These are phyloP conservation scores for Malassezia dermatis DNA, from an alignment of 1,284 basidiomycete genomes.

Conservation along the genomic window DNA sequence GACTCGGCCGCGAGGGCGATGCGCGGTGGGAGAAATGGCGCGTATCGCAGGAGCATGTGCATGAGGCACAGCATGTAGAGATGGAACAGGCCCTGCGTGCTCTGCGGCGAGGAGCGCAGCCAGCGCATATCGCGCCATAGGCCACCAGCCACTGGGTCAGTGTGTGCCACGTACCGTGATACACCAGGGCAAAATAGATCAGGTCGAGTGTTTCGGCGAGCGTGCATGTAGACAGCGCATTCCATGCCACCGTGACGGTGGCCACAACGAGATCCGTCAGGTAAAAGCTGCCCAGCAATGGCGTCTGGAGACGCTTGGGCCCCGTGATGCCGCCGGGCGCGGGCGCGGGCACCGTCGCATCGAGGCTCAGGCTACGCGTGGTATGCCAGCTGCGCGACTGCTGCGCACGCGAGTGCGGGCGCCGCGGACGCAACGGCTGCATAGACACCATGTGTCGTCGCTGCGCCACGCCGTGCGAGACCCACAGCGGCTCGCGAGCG, in stretches of 20 bases:
- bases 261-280: constrained; percentile 41
- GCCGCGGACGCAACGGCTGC: not conserved
- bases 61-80: constrained; percentile 3
- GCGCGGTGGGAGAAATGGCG: constrained; percentile 40
- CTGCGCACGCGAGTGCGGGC: constrained; percentile 4
- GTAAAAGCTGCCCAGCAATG: constrained; percentile 40
- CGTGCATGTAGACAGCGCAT: constrained; percentile 34
- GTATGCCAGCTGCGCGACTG: constrained; percentile 3
- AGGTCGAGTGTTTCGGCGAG: constrained; percentile 40
- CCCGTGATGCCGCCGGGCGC: not conserved
- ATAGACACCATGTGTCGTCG: not conserved
- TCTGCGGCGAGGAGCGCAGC: not conserved
- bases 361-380: not conserved
- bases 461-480: not conserved
- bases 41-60: constrained; percentile 23
- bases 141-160: constrained; percentile 1
- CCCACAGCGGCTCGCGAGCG: not conserved
- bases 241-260: constrained; percentile 30
- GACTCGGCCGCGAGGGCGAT: constrained; percentile 43
- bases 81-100: not conserved
- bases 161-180: constrained; percentile 9
- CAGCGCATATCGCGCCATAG: not conserved
- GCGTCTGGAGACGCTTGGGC: constrained; percentile 16
- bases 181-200: constrained; percentile 26
- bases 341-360: not conserved